Percentiles rank a stretch among this genome's conserved stretches.
Evolutionary conservation across 805 yeast species (phyloP).

Genomic region (Candida lessepsii): DNA sequence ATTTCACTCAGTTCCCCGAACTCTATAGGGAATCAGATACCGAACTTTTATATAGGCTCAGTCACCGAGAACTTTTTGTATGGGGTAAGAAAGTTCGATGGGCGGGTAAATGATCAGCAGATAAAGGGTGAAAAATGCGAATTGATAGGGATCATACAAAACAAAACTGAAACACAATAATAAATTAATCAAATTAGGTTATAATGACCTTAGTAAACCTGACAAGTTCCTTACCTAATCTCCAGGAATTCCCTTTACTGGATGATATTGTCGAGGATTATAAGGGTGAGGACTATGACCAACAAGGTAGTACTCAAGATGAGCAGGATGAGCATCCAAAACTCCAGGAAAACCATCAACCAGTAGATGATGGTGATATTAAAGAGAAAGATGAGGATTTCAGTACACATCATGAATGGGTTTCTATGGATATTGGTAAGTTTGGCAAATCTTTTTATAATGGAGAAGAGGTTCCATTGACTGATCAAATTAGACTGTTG

Average conservation of each 20-base stretch:
- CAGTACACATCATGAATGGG: conserved; percentile 42
- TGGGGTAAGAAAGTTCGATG: neutral
- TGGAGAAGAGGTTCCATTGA: conserved; percentile 37
- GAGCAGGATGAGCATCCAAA: no score
- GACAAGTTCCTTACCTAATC: neutral
- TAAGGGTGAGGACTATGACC: neutral
- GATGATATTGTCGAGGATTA: neutral
- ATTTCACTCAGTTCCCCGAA: no score
- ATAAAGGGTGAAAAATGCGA: conserved; percentile 7
- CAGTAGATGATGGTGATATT: neutral
- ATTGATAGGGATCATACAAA: conserved; percentile 1
- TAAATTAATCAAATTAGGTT: neutral
- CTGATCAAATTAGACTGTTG: conserved; percentile 35
- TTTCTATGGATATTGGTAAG: conserved; percentile 47
- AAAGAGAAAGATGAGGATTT: neutral
- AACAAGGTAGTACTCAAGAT: neutral
- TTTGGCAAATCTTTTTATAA: conserved; percentile 47
- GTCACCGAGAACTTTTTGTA: no score
- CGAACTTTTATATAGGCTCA: no score
- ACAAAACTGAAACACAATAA: no score
- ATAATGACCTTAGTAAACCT: neutral
- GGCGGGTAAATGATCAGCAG: neutral
- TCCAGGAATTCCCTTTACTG: neutral
- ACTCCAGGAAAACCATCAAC: no score
- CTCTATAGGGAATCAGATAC: no score